Base-by-base conservation (phyloP, 495 filamentous ascomycete species). In the Aspergillus sclerotioniger region DNA sequence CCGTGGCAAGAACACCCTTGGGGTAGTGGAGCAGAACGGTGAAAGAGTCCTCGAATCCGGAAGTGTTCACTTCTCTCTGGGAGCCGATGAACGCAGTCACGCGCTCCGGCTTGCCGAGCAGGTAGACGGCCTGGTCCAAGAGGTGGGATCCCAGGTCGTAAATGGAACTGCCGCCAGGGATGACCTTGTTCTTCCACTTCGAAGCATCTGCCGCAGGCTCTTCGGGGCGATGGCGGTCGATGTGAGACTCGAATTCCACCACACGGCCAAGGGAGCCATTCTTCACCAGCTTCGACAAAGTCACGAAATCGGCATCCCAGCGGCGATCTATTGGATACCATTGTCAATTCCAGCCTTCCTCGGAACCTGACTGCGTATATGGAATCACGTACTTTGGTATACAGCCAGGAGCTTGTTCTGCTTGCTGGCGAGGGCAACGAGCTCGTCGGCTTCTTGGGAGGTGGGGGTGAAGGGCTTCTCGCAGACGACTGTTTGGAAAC, bases 381-480 rank as follows among this genome's bases (percentile, higher is more conserved):
- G 19, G 10, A 43, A 32, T 35, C 16, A 69, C 66, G 48, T 73
- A 84, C 81, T 96, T 75, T 96, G 91, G 71, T 91, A 96, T 19
- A 96, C 89, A 46, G 88, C 90, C 33, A 96, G 70, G 45, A 86
- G 64, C 56, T 78, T 84, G 41, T 82, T 77, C 47, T 80, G 74
- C 63, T 84, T 77, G 58, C 82, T 73, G 1, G 92, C 85, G 12
- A 94, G 71, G 5, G 69, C 73, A 51, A 89, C 77, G 3, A 97
- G 82, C 60, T 86, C 77, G 39, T 85, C 76, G 9, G 91, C 90
- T 73, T 97, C 87, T 52, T 79, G 70, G 15, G 80, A 74, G 5
- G 86, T 89, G 10, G 88, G 85, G 8, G 89, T 87, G 70, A 96
- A 92, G 0, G 92, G 92, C 74, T 97, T 97, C 74, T 96, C 92